phyloP scores from a whole-genome alignment of 179 eudicot genomes.

The Silene noctiflora region DNA sequence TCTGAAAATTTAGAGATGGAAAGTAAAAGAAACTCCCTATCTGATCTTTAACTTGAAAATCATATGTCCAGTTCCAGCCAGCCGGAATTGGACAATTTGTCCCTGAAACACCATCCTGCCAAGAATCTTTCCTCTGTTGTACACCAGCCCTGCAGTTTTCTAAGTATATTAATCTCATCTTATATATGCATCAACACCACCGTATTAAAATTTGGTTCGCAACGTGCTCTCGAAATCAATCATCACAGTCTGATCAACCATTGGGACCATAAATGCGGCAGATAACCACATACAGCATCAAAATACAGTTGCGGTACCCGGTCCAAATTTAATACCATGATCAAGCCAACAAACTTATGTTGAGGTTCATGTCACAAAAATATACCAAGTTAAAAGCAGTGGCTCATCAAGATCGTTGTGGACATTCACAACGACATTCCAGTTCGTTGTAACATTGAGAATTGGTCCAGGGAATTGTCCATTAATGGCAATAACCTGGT shows the following conservation, averaged over 20 bases:
- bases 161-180: conserved; percentile 27
- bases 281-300: background rate
- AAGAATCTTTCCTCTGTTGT: conserved; percentile 78
- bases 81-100: conserved; percentile 93
- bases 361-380: conserved; percentile 1
- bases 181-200: background rate
- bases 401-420: conserved; percentile 84
- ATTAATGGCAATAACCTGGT: conserved; percentile 82
- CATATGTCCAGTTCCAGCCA: conserved; percentile 98
- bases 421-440: conserved; percentile 86
- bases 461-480: conserved; percentile 92
- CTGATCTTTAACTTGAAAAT: conserved; percentile 95
- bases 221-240: no score
- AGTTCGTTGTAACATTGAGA: conserved; percentile 84
- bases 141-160: conserved; percentile 73
- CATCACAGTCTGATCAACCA: background rate
- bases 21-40: conserved; percentile 95
- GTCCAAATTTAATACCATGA: background rate
- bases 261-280: background rate
- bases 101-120: conserved; percentile 96
- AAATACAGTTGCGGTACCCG: background rate
- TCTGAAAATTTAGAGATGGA: conserved; percentile 79
- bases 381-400: conserved; percentile 84
- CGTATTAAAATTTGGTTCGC: background rate
- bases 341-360: background rate